Evolutionary conservation across 768 basidiomycete species (phyloP).

Genomic region (Leucosporidium yakuticum): DNA sequence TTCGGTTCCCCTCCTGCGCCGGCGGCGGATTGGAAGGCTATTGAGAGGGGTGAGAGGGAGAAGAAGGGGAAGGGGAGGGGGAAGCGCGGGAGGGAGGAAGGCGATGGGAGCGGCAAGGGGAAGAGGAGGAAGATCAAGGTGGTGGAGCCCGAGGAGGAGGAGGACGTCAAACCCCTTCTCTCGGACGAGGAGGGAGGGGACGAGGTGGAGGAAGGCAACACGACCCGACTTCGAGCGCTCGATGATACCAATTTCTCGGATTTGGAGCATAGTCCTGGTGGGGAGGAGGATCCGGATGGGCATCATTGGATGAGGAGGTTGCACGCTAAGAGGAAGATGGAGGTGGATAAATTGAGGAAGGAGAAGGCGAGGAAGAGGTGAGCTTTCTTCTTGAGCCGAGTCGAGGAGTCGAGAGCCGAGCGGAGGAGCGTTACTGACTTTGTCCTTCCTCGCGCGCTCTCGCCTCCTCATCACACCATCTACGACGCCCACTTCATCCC

Average conservation of each 20-base stretch:
- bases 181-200: neutral
- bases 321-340: neutral
- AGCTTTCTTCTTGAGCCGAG: too few species aligned
- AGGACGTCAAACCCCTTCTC: too few species aligned
- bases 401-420: too few species aligned
- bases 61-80: neutral
- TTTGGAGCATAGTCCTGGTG: too few species aligned
- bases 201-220: conserved; percentile 4
- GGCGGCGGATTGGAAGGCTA: too few species aligned
- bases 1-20: too few species aligned
- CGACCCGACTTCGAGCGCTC: too few species aligned
- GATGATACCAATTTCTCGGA: too few species aligned
- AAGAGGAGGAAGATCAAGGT: neutral
- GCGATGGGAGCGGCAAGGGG: too few species aligned
- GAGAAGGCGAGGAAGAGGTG: neutral
- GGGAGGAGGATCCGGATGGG: neutral
- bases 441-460: neutral
- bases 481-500: neutral
- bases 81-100: too few species aligned
- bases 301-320: conserved; percentile 2
- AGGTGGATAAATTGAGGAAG: neutral
- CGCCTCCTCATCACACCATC: neutral
- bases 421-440: too few species aligned
- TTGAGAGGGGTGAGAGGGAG: neutral
- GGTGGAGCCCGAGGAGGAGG: too few species aligned